phyloP scores from a whole-genome alignment of 768 basidiomycete genomes.

The Russula brevipes region DNA sequence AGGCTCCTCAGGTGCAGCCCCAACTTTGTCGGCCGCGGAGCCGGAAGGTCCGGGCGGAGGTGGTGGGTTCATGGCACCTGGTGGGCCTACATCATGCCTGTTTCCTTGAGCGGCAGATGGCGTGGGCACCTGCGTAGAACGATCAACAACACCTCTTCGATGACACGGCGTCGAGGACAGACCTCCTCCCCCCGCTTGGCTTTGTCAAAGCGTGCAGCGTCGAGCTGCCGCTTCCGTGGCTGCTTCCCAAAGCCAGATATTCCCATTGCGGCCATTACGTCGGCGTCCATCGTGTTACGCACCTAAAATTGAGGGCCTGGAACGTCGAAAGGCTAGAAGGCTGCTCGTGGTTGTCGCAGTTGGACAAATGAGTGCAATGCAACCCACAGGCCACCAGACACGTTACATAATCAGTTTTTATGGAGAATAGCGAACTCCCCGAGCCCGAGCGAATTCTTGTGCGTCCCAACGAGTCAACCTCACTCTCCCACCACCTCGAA shows the following conservation, averaged over 20 bases:
- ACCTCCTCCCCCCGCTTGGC: conserved; percentile 56
- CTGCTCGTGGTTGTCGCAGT: no score
- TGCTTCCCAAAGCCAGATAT: conserved; percentile 81
- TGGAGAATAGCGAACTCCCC: neutral
- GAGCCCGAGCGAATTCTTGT: neutral
- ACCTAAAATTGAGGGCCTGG: neutral
- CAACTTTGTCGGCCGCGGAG: neutral
- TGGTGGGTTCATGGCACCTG: conserved; percentile 26
- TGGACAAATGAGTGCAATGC: no score
- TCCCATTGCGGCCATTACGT: conserved; percentile 78
- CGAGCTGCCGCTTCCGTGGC: conserved; percentile 56
- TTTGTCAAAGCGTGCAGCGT: conserved; percentile 75
- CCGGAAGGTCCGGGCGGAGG: neutral
- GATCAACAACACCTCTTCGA: neutral
- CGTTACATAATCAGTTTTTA: conserved; percentile 23
- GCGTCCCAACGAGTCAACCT: neutral
- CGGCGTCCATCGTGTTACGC: conserved; percentile 44
- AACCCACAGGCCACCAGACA: neutral
- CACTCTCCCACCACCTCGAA: neutral
- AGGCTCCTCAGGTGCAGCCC: neutral
- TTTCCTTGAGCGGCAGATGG: conserved; percentile 8
- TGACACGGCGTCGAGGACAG: conserved; percentile 4
- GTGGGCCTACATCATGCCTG: conserved; percentile 31
- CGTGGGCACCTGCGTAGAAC: conserved; percentile 8
- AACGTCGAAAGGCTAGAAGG: neutral